A percentile compares a stretch with the other conserved stretches of the same genome.
These are phyloP conservation scores for Mortierella sp. DNA, from an alignment of 371 early-diverging fungal species.

Conservation along the genomic window DNA sequence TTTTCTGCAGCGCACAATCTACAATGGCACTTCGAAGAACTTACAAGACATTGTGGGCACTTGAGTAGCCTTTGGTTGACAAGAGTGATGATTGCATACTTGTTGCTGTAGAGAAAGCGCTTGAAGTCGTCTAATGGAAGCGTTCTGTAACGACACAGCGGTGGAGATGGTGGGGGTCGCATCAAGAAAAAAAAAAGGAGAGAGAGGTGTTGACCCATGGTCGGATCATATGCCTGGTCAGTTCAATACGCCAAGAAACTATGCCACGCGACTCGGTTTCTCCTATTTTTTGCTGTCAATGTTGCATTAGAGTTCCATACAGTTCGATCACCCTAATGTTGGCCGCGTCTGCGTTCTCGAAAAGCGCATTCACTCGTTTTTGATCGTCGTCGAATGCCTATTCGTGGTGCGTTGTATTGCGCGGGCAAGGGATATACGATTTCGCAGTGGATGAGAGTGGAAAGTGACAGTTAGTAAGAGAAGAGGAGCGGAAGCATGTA, in stretches of 20 bases:
- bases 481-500: too few species aligned
- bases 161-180: neutral
- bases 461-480: conserved; percentile 1
- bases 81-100: conserved; percentile 81
- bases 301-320: conserved; percentile 50
- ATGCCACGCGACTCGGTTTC: conserved; percentile 9
- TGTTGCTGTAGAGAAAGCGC: conserved; percentile 80
- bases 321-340: conserved; percentile 82
- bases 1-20: neutral
- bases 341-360: conserved; percentile 80
- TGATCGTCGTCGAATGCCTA: conserved; percentile 80
- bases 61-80: conserved; percentile 77
- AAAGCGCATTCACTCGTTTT: conserved; percentile 80
- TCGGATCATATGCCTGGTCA: conserved; percentile 8
- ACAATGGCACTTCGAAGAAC: neutral
- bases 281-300: conserved; percentile 9
- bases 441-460: neutral
- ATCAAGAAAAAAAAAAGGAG: neutral
- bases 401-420: conserved; percentile 11
- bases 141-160: conserved; percentile 54
- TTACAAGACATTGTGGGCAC: conserved; percentile 74
- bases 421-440: neutral
- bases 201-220: neutral
- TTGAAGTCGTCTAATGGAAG: conserved; percentile 85
- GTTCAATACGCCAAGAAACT: neutral